Evolutionary conservation across 2,329 filamentous ascomycete genomes (phyloP).

Genomic region (Clonostachys sp.): DNA sequence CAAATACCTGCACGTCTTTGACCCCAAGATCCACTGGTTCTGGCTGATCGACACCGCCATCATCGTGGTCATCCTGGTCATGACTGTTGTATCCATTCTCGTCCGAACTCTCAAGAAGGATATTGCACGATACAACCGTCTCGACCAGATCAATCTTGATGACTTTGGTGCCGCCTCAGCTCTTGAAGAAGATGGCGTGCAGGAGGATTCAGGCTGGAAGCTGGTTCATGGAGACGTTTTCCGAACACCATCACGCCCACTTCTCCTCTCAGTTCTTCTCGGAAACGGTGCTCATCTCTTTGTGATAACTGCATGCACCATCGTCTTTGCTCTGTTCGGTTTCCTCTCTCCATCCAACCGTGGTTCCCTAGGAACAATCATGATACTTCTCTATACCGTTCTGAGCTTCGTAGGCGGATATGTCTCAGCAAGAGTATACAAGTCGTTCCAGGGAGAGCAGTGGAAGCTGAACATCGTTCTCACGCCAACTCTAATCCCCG

Average conservation of each 20-base stretch:
- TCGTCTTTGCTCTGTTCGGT: conserved; percentile 86
- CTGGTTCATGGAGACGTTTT: conserved; percentile 97
- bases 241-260: conserved; percentile 75
- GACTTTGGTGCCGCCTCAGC: conserved; percentile 77
- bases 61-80: conserved; percentile 86
- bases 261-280: conserved; percentile 81
- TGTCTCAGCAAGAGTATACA: conserved; percentile 85
- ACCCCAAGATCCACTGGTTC: conserved; percentile 99
- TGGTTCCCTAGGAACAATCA: conserved; percentile 87
- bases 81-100: conserved; percentile 90
- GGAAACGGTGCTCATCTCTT: conserved; percentile 96
- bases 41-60: conserved; percentile 94
- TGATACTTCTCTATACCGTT: conserved; percentile 88
- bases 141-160: conserved; percentile 87
- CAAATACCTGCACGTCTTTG: conserved; percentile 95
- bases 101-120: conserved; percentile 87
- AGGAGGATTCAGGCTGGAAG: conserved; percentile 98
- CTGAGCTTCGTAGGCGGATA: conserved; percentile 94
- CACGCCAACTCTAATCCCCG: conserved; percentile 82
- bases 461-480: conserved; percentile 93
- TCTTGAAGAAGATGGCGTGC: conserved; percentile 88
- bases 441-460: conserved; percentile 82
- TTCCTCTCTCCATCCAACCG: conserved; percentile 96
- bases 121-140: conserved; percentile 91
- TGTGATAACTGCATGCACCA: conserved; percentile 94